Base-by-base conservation (phyloP, 192 early-diverging fungal genomes). In the Backusella tuberculispora region DNA sequence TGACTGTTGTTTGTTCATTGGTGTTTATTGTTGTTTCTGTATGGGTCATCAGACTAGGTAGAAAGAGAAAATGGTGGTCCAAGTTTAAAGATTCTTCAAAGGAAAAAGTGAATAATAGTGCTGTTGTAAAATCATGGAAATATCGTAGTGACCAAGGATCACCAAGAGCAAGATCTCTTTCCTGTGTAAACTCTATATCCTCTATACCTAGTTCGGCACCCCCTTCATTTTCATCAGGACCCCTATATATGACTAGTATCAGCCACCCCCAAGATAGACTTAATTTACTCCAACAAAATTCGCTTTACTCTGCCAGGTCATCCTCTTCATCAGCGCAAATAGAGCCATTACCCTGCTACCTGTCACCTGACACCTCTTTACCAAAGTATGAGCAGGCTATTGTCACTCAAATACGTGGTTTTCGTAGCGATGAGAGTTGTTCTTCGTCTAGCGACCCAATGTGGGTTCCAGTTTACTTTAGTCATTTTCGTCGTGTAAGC, bases 331-430 rank as follows among this genome's bases (percentile, higher is more conserved):
- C 45, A 38, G 41, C 74, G 2, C 26, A 24, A 10, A 17, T 34
- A 6, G 74, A 75, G 13, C 65, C 74, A 13, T 21, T 68, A 15
- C 74, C 74, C 1, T 75, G 46, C 2, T 75, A 75, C 21, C 50
- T 68, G 6, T 44, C 43, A 12, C 74, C 74, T 17, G 65, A 75
- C 8, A 46, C 46, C 1, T 42, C 74, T 19, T 46, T 66, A 14
- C 74, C 74, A 26, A 75, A 75, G 67, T 75, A 75, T 19, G 74
- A 75, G 50, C 74, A 75, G 6, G 74, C 74, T 4, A 75, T 75
- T 67, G 74, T 75, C 5, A 65, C 74, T 6, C 74, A 75, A 67
- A 75, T 75, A 41, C 41, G 74, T 29, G 74, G 65, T 2, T 48
- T 70, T 5, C 43, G 66, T 24, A 13, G 19, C 9, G 66, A 67